Percentiles rank a stretch among this genome's conserved stretches.
Conservation (phyloP, 2,329 filamentous ascomycete species). For the Meredithiella fracta region DNA sequence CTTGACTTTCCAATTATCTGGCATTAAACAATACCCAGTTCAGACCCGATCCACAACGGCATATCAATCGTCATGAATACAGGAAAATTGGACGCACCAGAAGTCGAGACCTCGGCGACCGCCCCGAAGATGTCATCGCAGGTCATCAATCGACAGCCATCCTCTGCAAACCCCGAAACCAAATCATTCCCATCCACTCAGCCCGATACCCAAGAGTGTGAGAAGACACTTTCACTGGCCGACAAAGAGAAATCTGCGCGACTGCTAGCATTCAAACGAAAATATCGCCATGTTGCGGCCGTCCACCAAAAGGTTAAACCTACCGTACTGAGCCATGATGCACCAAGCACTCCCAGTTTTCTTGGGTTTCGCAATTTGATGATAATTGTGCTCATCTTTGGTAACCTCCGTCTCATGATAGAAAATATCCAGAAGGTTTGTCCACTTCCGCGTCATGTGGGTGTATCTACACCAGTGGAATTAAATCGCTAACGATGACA, state of each 20-base stretch:
- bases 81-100: no score
- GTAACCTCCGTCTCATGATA: conserved; percentile 84
- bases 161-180: no score
- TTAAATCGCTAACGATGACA: conserved; percentile 11
- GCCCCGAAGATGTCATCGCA: no score
- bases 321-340: conserved; percentile 77
- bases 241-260: conserved; percentile 10
- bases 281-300: conserved; percentile 85
- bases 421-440: conserved; percentile 86
- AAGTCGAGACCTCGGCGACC: no score
- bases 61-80: no score
- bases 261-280: conserved; percentile 22
- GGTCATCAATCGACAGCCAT: no score
- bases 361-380: conserved; percentile 90
- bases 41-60: no score
- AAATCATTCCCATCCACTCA: no score
- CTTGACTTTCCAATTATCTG: no score
- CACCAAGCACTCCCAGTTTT: conserved; percentile 60
- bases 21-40: no score
- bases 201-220: no score
- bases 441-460: background rate
- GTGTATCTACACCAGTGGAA: background rate
- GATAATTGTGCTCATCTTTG: conserved; percentile 83
- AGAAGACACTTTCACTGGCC: no score
- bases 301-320: conserved; percentile 57